Evolutionary conservation across 75 land plant species (phyloP), one percentile per base, ranked within the genome.

Genomic region (Larix kaempferi): DNA sequence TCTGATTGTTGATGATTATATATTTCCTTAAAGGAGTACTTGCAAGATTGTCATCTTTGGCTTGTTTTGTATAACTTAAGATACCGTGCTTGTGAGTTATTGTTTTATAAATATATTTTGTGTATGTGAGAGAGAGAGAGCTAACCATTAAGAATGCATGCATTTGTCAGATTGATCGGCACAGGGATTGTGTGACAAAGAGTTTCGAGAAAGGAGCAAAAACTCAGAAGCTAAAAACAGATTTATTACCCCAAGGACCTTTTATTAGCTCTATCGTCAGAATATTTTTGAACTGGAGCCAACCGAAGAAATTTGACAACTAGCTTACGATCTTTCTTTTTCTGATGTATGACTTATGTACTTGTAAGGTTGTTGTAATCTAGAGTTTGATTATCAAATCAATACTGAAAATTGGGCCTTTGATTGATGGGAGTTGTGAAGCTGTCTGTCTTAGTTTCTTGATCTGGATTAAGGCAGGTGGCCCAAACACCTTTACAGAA

Each of bases 271-370:
- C 72, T 21, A 67, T 67, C 39, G 49, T 67, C 44, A 67, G 23
- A 67, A 67, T 11, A 21, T 19, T 67, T 67, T n/a, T 67, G 19
- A 37, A 67, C 72, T 67, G 72, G 72, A 67, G 39, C 72, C 72
- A 67, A 67, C 72, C 72, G 7, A 67, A 67, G 23, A 67, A 67
- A 67, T 67, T 39, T 67, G 72, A 67, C 3, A 19, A 37, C 23
- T 67, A 67, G 72, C 44, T 67, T 39, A 49, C 41, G 0, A 21
- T 19, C 23, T n/a, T 19, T 39, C 22, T 17, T 39, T 39, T 67
- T 39, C 12, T 67, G 72, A 67, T 67, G 41, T 44, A 67, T 37
- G 39, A 19, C 39, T 44, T 19, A 67, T 39, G 8, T 67, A 37
- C 22, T 39, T 39, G 54, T 21, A 37, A 66, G 71, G 41, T n/a